Conservation (phyloP, 164 flowering plant genomes). For the Chimonanthus salicifolius region DNA sequence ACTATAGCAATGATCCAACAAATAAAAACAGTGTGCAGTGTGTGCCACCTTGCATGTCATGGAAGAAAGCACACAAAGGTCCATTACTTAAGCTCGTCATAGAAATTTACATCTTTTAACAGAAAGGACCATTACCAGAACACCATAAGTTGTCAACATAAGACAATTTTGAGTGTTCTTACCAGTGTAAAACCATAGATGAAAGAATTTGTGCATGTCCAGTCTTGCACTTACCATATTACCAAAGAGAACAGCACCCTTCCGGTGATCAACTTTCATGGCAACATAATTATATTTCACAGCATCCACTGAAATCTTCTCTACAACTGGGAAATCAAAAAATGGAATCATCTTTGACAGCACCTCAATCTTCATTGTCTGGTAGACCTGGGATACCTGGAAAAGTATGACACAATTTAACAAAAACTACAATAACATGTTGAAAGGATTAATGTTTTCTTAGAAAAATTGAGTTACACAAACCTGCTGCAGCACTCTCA, state of each 20-base stretch:
- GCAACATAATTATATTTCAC: constrained; percentile 61
- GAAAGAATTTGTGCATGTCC: neutral
- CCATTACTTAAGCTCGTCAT: neutral
- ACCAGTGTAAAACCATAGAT: neutral
- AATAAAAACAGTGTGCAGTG: too few species aligned
- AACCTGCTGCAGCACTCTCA: constrained; percentile 93
- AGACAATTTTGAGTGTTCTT: neutral
- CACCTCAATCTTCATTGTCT: constrained; percentile 69
- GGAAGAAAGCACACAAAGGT: neutral
- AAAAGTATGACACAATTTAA: constrained; percentile 2
- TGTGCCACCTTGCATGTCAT: too few species aligned
- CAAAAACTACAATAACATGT: neutral
- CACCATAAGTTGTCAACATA: neutral
- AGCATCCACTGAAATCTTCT: constrained; percentile 84
- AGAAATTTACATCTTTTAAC: neutral
- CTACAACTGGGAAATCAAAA: constrained; percentile 63
- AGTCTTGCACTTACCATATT: constrained; percentile 42
- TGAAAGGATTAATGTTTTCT: neutral
- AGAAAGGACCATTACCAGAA: neutral
- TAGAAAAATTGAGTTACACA: neutral
- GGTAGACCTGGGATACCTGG: constrained; percentile 90
- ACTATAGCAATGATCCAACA: too few species aligned
- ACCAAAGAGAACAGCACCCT: constrained; percentile 61
- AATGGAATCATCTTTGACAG: constrained; percentile 74
- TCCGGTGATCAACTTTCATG: constrained; percentile 80